Conservation (phyloP, 176 grass and related monocot genomes). For the Ensete ventricosum region DNA sequence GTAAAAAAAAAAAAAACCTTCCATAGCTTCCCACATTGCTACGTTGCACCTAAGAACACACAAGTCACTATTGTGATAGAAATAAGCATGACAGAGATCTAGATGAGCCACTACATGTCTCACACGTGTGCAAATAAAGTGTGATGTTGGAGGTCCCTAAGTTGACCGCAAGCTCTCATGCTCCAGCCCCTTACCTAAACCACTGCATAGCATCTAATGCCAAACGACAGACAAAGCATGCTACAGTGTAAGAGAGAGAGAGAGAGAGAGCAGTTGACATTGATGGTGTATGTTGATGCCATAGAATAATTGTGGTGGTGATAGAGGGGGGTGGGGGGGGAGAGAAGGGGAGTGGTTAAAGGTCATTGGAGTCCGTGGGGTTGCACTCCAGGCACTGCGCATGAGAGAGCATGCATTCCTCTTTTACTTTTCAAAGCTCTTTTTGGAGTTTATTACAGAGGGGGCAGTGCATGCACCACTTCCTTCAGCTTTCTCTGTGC, state of each 20-base stretch:
- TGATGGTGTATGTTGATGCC: background rate
- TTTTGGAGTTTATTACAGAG: slow-evolving; percentile 9
- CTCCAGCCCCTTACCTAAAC: slow-evolving; percentile 7
- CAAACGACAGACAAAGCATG: too few relatives aligned
- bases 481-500: background rate
- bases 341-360: too few relatives aligned
- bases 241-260: too few relatives aligned
- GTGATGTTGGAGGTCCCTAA: background rate
- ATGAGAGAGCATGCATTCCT: background rate
- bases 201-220: background rate
- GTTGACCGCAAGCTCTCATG: background rate
- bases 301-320: too few relatives aligned
- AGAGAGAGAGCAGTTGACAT: background rate
- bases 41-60: too few relatives aligned
- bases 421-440: background rate
- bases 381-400: background rate
- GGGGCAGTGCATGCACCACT: background rate
- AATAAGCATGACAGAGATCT: too few relatives aligned
- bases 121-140: background rate
- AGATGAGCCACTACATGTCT: background rate
- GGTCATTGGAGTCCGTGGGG: slow-evolving; percentile 13
- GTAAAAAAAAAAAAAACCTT: too few relatives aligned
- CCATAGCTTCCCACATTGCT: too few relatives aligned
- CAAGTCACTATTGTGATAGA: too few relatives aligned
- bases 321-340: too few relatives aligned